Conservation (phyloP, 176 grass and related monocot genomes). For the Musa itinerans region DNA sequence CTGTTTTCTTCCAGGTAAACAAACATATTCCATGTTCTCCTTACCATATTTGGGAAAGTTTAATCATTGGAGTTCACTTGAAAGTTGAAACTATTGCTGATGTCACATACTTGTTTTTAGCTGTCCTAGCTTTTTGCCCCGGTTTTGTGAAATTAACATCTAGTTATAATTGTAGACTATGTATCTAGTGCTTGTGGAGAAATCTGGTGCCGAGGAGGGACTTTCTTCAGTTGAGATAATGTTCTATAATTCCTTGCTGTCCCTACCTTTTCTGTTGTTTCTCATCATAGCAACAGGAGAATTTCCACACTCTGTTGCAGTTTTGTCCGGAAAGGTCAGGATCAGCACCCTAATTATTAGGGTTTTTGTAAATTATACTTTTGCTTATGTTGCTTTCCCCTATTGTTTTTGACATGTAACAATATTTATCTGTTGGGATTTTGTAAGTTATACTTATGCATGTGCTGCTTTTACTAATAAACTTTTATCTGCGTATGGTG, state of each 20-base stretch:
- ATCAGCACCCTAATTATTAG: neutral
- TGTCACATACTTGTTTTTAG: neutral
- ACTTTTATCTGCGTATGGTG: neutral
- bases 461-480: neutral
- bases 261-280: constrained; percentile 90
- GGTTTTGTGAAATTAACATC: constrained; percentile 16
- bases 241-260: constrained; percentile 84
- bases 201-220: constrained; percentile 86
- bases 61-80: neutral
- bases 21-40: constrained; percentile 25
- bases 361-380: neutral
- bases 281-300: constrained; percentile 90
- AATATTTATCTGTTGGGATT: neutral
- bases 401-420: too few species aligned
- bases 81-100: neutral
- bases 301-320: constrained; percentile 68
- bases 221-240: constrained; percentile 93
- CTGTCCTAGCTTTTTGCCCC: neutral
- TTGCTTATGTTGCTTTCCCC: neutral
- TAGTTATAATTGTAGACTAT: constrained; percentile 63
- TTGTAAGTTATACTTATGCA: neutral
- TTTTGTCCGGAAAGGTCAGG: constrained; percentile 75
- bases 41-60: neutral
- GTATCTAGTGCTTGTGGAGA: constrained; percentile 95
- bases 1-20: constrained; percentile 95